phyloP scores from a whole-genome alignment of 768 basidiomycete genomes.

The Clathrus columnatus region DNA sequence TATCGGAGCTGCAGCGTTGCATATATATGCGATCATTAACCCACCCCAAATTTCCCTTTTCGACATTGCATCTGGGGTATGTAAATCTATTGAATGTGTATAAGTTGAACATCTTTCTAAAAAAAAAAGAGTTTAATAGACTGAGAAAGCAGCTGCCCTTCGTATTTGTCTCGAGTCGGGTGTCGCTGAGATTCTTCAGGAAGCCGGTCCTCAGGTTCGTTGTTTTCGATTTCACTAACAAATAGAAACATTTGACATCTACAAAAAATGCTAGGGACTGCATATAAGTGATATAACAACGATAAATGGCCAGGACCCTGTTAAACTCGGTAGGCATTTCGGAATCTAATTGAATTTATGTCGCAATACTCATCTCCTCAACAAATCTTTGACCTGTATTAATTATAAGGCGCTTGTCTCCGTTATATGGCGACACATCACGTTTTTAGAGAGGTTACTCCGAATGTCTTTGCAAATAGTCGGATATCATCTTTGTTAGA shows the following conservation, averaged over 20 bases:
- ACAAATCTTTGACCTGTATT: no score
- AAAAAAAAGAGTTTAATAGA: conserved; percentile 10
- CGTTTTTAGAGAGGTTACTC: conserved; percentile 24
- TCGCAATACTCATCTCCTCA: no score
- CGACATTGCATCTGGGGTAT: neutral
- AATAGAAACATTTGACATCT: neutral
- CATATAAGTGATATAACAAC: conserved; percentile 2
- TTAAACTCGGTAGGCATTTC: conserved; percentile 1
- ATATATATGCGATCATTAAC: conserved; percentile 18
- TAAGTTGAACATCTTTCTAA: no score
- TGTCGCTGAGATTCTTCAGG: conserved; percentile 34
- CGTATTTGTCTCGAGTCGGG: conserved; percentile 23
- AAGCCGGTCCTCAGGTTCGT: conserved; percentile 28
- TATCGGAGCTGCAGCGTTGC: conserved; percentile 19
- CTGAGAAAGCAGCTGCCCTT: conserved; percentile 17
- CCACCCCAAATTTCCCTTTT: conserved; percentile 12
- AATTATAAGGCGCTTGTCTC: conserved; percentile 20
- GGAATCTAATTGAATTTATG: no score
- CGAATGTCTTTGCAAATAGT: conserved; percentile 22
- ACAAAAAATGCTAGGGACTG: conserved; percentile 2
- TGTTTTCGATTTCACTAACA: neutral
- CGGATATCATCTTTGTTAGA: conserved; percentile 22
- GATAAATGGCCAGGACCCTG: neutral
- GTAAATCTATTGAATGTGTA: neutral
- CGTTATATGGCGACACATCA: conserved; percentile 23